Evolutionary conservation across 1,284 basidiomycete species (phyloP).

Genomic region (Sporisorium iseilematis-ciliati): DNA sequence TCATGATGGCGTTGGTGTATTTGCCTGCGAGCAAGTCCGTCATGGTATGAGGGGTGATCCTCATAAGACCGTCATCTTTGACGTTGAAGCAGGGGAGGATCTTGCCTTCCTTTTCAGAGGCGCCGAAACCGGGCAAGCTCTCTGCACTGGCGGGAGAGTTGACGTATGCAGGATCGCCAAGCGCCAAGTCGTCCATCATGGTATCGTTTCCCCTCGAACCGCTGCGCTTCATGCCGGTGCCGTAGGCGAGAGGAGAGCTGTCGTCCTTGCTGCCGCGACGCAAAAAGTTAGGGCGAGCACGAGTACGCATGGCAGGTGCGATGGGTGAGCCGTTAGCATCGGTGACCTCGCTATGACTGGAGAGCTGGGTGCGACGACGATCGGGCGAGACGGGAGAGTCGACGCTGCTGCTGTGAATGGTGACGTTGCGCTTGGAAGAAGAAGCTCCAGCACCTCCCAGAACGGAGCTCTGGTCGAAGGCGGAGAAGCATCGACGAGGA

Average conservation of each 20-base stretch:
- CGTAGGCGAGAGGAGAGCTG: constrained; percentile 60
- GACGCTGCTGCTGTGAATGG: background rate
- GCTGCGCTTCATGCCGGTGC: constrained; percentile 53
- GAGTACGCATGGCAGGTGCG: constrained; percentile 32
- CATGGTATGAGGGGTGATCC: constrained; percentile 81
- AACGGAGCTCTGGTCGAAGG: constrained; percentile 42
- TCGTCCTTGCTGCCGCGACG: constrained; percentile 61
- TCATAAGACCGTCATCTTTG: constrained; percentile 92
- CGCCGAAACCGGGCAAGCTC: constrained; percentile 62
- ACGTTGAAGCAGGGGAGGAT: constrained; percentile 92
- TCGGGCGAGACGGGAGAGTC: constrained; percentile 41
- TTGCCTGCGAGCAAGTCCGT: constrained; percentile 60
- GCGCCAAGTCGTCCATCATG: constrained; percentile 45
- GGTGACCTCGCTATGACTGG: constrained; percentile 31
- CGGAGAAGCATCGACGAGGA: constrained; percentile 54
- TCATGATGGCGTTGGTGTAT: constrained; percentile 58
- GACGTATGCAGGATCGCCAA: constrained; percentile 25
- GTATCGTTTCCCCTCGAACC: constrained; percentile 35
- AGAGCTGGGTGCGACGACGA: constrained; percentile 24
- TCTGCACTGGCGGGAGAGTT: constrained; percentile 44
- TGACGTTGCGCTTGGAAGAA: constrained; percentile 21
- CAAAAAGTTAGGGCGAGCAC: constrained; percentile 36
- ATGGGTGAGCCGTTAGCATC: constrained; percentile 60
- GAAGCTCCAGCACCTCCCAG: constrained; percentile 17
- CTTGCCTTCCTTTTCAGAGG: constrained; percentile 78